Evolutionary conservation across 169 alveolate genomes (phyloP).

Genomic region (Plasmodium inui): DNA sequence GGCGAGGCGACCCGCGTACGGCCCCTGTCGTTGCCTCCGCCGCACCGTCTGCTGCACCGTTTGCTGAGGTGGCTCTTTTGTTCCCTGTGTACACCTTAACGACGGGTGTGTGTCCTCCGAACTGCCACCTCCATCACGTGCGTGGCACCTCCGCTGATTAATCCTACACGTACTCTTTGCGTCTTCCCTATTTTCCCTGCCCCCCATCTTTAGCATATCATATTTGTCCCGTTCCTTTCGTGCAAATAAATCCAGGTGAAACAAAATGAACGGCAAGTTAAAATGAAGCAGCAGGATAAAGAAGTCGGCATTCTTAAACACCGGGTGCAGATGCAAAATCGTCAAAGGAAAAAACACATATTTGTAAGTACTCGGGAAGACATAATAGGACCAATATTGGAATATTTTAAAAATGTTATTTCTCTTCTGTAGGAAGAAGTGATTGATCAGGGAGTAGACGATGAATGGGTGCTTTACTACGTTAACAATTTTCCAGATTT

Average conservation of each 20-base stretch:
- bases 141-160: not conserved
- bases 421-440: slow-evolving; percentile 42
- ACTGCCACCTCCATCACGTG: not conserved
- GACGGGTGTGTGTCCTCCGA: not conserved
- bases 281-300: slow-evolving; percentile 50
- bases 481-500: slow-evolving; percentile 53
- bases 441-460: slow-evolving; percentile 56
- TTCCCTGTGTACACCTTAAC: not conserved
- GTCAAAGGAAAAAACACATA: slow-evolving; percentile 48
- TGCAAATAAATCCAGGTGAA: slow-evolving; percentile 43
- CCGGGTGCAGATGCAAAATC: slow-evolving; percentile 32
- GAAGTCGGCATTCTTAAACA: slow-evolving; percentile 37
- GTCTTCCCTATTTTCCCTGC: not conserved
- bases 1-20: not conserved
- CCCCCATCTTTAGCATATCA: slow-evolving; percentile 1
- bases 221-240: slow-evolving; percentile 42
- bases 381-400: slow-evolving; percentile 43
- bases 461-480: slow-evolving; percentile 40
- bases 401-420: slow-evolving; percentile 50
- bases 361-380: slow-evolving; percentile 65
- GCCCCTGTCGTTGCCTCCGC: too few species aligned
- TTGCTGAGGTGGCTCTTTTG: not conserved
- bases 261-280: slow-evolving; percentile 60
- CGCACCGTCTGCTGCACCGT: too few species aligned
- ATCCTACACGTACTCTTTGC: not conserved